Percentiles rank a stretch among this genome's conserved stretches.
phyloP scores from a whole-genome alignment of 73 alveolate species.

The Stentor coeruleus region DNA sequence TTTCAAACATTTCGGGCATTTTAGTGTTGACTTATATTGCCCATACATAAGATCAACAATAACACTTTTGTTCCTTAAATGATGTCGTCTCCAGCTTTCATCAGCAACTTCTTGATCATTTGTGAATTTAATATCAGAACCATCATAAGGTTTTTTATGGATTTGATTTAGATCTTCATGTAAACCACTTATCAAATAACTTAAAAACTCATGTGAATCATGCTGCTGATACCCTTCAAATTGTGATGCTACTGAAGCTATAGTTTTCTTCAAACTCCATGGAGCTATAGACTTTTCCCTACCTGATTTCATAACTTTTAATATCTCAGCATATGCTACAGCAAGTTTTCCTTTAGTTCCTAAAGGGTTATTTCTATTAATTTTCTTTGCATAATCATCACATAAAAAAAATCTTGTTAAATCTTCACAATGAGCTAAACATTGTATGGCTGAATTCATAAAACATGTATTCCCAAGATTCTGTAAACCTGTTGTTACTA shows the following conservation, averaged over 20 bases:
- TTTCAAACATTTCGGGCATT: slow-evolving; percentile 83
- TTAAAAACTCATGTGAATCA: slow-evolving; percentile 90
- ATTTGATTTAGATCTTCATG: slow-evolving; percentile 96
- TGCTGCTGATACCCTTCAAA: slow-evolving; percentile 81
- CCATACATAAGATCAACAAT: slow-evolving; percentile 92
- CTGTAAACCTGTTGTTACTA: slow-evolving; percentile 62
- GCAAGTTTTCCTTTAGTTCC: slow-evolving; percentile 84
- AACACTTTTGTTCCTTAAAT: slow-evolving; percentile 84
- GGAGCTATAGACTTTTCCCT: slow-evolving; percentile 41
- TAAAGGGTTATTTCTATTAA: slow-evolving; percentile 79
- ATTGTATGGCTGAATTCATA: slow-evolving; percentile 35
- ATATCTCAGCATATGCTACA: slow-evolving; percentile 52
- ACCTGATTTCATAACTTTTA: slow-evolving; percentile 46
- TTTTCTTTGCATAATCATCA: slow-evolving; percentile 40
- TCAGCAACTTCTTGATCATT: slow-evolving; percentile 78
- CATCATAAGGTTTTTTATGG: slow-evolving; percentile 78
- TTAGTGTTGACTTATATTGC: slow-evolving; percentile 87
- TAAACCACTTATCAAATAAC: slow-evolving; percentile 87
- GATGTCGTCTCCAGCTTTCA: slow-evolving; percentile 82
- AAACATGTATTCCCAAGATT: slow-evolving; percentile 91
- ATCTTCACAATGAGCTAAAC: slow-evolving; percentile 25
- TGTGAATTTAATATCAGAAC: slow-evolving; percentile 50
- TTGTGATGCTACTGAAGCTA: slow-evolving; percentile 40
- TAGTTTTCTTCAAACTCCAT: slow-evolving; percentile 41
- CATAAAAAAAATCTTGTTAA: neutral